Percentiles rank a stretch among this genome's conserved stretches.
These are phyloP conservation scores for Protomyces gravidus DNA, from an alignment of 1,139 yeast genomes.

Conservation along the genomic window DNA sequence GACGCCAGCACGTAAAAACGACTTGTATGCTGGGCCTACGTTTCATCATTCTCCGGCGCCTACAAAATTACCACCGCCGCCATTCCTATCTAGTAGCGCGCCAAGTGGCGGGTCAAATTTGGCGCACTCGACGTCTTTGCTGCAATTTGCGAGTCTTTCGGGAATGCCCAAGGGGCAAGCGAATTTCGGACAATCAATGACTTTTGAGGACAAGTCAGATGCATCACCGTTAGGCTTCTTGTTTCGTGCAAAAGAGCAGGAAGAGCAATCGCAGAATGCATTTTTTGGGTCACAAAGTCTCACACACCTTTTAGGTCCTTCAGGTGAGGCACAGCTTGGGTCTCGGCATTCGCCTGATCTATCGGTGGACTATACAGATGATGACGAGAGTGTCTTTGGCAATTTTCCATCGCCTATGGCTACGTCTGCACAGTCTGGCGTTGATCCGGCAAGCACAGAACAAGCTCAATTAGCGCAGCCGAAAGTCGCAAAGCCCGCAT, in stretches of 20 bases:
- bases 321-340: not conserved
- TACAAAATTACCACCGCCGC: slow-evolving; percentile 21
- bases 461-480: not conserved
- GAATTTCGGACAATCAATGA: too few relatives aligned
- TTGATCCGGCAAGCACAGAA: not conserved
- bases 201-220: not conserved
- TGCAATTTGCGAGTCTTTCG: not conserved
- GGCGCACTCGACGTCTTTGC: not conserved
- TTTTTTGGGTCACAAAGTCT: not conserved
- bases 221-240: slow-evolving; percentile 16
- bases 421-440: not conserved
- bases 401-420: not conserved
- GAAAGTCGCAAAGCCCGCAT: slow-evolving; percentile 1
- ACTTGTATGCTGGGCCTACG: slow-evolving; percentile 22
- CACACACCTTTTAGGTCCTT: not conserved
- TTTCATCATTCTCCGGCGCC: slow-evolving; percentile 27
- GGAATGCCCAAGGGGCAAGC: not conserved
- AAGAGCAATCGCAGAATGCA: not conserved
- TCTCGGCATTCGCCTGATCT: not conserved
- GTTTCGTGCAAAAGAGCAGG: slow-evolving; percentile 12
- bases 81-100: slow-evolving; percentile 5
- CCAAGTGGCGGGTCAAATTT: not conserved
- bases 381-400: slow-evolving; percentile 5
- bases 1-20: not conserved
- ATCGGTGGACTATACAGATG: not conserved